Conservation (phyloP, 2,329 filamentous ascomycete genomes). For the Aotearoamyces nothofagi region DNA sequence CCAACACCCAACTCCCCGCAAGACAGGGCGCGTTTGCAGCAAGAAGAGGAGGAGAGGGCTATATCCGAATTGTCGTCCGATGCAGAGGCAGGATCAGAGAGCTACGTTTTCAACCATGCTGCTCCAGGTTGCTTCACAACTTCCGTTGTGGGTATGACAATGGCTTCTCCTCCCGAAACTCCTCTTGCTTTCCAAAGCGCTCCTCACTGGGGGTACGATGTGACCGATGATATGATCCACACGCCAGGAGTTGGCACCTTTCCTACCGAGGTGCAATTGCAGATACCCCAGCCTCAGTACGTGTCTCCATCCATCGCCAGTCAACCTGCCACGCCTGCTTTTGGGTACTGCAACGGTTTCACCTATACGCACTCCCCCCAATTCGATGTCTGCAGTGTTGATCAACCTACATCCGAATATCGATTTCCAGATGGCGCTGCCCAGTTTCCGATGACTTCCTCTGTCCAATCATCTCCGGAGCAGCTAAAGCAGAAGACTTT, state of each 20-base stretch:
- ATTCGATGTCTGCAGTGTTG: background rate
- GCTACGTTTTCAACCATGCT: background rate
- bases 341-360: background rate
- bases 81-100: background rate
- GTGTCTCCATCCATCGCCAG: constrained; percentile 1
- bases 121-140: constrained; percentile 1
- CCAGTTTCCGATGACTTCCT: background rate
- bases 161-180: constrained; percentile 4
- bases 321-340: background rate
- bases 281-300: constrained; percentile 4
- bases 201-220: constrained; percentile 2
- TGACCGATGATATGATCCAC: constrained; percentile 3
- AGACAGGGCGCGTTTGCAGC: constrained; percentile 1
- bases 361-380: background rate
- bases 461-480: background rate
- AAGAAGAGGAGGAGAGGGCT: background rate
- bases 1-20: constrained; percentile 4
- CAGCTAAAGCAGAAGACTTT: constrained; percentile 1
- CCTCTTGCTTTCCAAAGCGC: background rate
- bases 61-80: background rate
- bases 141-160: background rate
- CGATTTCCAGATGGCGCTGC: background rate
- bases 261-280: constrained; percentile 1
- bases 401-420: background rate
- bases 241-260: constrained; percentile 3